Percentiles rank a stretch among this genome's conserved stretches.
These are phyloP conservation scores for Larix sibirica DNA, from an alignment of 83 land plant genomes.

Conservation along the genomic window DNA sequence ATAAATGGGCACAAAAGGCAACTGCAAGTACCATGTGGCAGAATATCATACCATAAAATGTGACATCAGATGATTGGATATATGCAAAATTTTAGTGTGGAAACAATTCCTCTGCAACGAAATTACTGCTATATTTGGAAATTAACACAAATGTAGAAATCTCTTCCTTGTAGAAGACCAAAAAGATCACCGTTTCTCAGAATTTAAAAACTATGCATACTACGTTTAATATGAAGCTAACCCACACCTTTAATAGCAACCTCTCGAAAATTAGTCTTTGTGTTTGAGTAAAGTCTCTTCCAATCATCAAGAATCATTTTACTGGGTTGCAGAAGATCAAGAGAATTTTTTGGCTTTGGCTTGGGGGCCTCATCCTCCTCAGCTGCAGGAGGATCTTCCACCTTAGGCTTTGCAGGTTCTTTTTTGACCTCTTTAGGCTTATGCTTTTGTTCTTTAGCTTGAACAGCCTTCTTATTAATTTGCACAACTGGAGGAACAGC, in stretches of 20 bases:
- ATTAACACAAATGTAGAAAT: neutral
- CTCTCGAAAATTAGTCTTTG: constrained; percentile 90
- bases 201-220: neutral
- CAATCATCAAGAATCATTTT: constrained; percentile 91
- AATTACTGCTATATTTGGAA: neutral
- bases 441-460: constrained; percentile 32
- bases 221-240: neutral
- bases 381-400: constrained; percentile 50
- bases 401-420: constrained; percentile 53
- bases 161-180: neutral
- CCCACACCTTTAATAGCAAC: constrained; percentile 80
- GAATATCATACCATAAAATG: no score
- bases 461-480: constrained; percentile 34
- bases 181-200: neutral
- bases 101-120: no score
- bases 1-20: neutral
- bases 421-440: constrained; percentile 42
- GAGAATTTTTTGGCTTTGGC: constrained; percentile 87
- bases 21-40: no score
- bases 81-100: no score
- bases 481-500: constrained; percentile 53
- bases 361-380: constrained; percentile 88
- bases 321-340: constrained; percentile 92
- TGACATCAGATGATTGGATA: no score
- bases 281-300: constrained; percentile 97